Conservation (phyloP, 805 yeast genomes). For the Lachancea thermotolerans region DNA sequence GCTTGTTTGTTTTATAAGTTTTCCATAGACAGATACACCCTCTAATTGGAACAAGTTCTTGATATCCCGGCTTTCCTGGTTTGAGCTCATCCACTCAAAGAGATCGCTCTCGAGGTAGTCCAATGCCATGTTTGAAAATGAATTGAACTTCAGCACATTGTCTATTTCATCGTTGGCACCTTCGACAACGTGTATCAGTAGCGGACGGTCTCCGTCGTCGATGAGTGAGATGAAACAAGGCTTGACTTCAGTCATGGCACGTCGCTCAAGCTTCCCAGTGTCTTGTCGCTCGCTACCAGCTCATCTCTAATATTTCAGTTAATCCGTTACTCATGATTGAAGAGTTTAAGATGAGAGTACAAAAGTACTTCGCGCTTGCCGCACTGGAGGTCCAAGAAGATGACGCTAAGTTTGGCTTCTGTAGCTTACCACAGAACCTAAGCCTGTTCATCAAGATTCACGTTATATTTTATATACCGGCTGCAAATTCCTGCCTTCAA, state of each 20-base stretch:
- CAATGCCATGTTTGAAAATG: constrained; percentile 27
- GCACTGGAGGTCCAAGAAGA: too few relatives aligned
- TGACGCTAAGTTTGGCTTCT: too few relatives aligned
- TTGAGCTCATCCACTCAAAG: constrained; percentile 18
- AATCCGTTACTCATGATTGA: too few relatives aligned
- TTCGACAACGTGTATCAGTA: constrained; percentile 21
- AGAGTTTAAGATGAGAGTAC: too few relatives aligned
- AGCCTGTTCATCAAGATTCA: too few relatives aligned
- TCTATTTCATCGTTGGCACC: constrained; percentile 16
- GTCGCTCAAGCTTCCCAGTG: too few relatives aligned
- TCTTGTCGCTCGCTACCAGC: too few relatives aligned
- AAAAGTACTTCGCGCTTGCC: too few relatives aligned
- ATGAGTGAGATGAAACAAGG: constrained; percentile 22
- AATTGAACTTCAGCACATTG: constrained; percentile 24
- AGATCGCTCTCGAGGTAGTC: constrained; percentile 29
- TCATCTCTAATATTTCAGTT: too few relatives aligned
- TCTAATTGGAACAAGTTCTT: constrained; percentile 26
- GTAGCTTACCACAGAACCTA: too few relatives aligned
- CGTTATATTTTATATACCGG: too few relatives aligned
- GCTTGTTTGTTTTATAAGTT: constrained; percentile 24
- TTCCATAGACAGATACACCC: constrained; percentile 26
- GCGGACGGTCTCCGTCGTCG: constrained; percentile 21
- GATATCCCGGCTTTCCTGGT: constrained; percentile 13
- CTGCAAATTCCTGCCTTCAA: not conserved
- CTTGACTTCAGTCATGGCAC: not conserved